Evolutionary conservation across 495 filamentous ascomycete genomes (phyloP).

Genomic region (Durotheca rogersii): DNA sequence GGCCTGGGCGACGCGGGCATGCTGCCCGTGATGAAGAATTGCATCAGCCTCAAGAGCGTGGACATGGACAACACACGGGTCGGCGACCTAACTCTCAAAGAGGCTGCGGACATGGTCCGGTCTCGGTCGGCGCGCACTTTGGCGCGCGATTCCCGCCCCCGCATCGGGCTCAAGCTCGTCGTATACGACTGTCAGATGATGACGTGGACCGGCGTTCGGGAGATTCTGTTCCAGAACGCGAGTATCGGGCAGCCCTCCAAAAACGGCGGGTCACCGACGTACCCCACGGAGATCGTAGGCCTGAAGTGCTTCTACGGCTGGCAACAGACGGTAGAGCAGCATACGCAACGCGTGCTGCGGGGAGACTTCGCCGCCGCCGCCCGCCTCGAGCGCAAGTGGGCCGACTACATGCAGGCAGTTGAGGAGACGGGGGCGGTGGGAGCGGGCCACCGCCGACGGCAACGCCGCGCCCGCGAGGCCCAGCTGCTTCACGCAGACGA

Average conservation of each 20-base stretch:
- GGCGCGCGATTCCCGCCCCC: constrained; percentile 44
- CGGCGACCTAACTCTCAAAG: constrained; percentile 81
- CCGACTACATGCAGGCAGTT: constrained; percentile 86
- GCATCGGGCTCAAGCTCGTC: constrained; percentile 70
- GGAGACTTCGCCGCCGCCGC: constrained; percentile 70
- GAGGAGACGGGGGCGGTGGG: constrained; percentile 75
- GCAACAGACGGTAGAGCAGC: constrained; percentile 92
- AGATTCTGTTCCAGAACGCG: constrained; percentile 81
- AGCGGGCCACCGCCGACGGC: constrained; percentile 60
- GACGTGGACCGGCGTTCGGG: constrained; percentile 89
- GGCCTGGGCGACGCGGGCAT: constrained; percentile 80
- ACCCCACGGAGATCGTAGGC: constrained; percentile 72
- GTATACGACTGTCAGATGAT: constrained; percentile 88
- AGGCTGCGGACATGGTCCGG: constrained; percentile 76
- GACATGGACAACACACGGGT: constrained; percentile 95
- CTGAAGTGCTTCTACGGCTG: constrained; percentile 94
- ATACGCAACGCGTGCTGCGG: constrained; percentile 76
- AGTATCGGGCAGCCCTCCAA: constrained; percentile 52
- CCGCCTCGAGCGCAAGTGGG: constrained; percentile 86
- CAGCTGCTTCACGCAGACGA: constrained; percentile 74
- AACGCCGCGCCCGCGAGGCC: constrained; percentile 76
- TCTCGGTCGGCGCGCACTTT: constrained; percentile 57
- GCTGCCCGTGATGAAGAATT: constrained; percentile 76
- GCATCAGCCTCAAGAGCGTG: constrained; percentile 64
- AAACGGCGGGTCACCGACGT: constrained; percentile 48